These are phyloP conservation scores for Chernovozyma aurita DNA, from an alignment of 1,139 yeast species.

Conservation along the genomic window DNA sequence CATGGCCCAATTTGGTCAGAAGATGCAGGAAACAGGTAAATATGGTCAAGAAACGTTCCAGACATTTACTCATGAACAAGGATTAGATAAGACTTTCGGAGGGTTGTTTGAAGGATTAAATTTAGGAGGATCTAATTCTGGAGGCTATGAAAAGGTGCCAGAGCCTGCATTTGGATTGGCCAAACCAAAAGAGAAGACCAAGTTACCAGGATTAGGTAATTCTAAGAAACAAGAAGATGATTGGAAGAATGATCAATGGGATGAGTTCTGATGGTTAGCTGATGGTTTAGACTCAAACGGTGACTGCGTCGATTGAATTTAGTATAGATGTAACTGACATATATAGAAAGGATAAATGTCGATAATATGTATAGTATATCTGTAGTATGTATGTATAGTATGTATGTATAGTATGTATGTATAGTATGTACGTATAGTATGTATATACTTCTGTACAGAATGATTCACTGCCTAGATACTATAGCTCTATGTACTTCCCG, in stretches of 20 bases:
- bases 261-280: conserved; percentile 32
- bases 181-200: conserved; percentile 57
- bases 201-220: conserved; percentile 47
- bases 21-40: conserved; percentile 83
- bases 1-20: conserved; percentile 92
- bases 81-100: conserved; percentile 39
- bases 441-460: too few species aligned
- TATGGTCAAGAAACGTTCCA: conserved; percentile 65
- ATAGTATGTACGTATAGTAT: too few species aligned
- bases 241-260: conserved; percentile 41
- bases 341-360: too few species aligned
- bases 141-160: conserved; percentile 24
- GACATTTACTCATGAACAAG: conserved; percentile 47
- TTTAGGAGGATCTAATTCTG: conserved; percentile 11
- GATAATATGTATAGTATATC: too few species aligned
- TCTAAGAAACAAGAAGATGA: conserved; percentile 23
- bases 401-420: too few species aligned
- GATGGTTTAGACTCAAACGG: too few species aligned
- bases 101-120: conserved; percentile 47
- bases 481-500: too few species aligned
- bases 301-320: too few species aligned
- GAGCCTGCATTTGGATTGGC: conserved; percentile 69
- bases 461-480: too few species aligned
- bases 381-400: too few species aligned
- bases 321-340: too few species aligned